These are phyloP conservation scores for Xylariaceae sp. DNA, from an alignment of 2,329 filamentous ascomycete species.

Conservation along the genomic window DNA sequence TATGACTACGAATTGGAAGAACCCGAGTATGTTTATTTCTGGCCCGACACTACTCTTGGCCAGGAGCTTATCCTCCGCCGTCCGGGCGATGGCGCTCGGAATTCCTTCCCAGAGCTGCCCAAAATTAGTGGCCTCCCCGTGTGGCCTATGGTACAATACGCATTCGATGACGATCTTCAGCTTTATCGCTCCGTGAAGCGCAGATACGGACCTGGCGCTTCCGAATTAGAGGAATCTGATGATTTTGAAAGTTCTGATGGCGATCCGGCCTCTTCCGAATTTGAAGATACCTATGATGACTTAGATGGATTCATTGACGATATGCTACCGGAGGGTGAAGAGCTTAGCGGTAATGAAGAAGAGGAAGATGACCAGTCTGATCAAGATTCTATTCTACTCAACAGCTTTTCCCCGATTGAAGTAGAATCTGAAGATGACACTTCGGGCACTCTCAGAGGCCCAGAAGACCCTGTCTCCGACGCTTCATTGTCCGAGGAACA, in stretches of 20 bases:
- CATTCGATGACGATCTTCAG: background rate
- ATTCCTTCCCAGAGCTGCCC: background rate
- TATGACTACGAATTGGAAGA: constrained; percentile 11
- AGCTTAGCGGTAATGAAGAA: too few species aligned
- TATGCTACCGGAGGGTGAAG: too few species aligned
- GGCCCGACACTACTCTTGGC: constrained; percentile 25
- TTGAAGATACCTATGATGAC: too few species aligned
- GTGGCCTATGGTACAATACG: constrained; percentile 8
- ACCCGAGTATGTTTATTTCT: constrained; percentile 26
- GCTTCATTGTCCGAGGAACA: constrained; percentile 16
- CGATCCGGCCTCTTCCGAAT: too few species aligned
- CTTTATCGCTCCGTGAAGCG: constrained; percentile 7
- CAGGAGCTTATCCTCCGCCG: background rate
- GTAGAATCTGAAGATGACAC: background rate
- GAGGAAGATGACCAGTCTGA: too few species aligned
- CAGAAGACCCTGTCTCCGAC: constrained; percentile 10
- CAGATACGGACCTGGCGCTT: background rate
- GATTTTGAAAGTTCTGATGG: too few species aligned
- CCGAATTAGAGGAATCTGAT: too few species aligned
- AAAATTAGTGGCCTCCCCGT: background rate
- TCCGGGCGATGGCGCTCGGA: background rate
- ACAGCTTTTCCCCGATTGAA: constrained; percentile 1
- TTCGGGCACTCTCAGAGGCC: constrained; percentile 22
- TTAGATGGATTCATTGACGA: too few species aligned
- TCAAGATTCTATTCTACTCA: too few species aligned